Percentiles rank a stretch among this genome's conserved stretches.
Conservation (phyloP, 2,329 filamentous ascomycete genomes). For the Escovopsis sp. region DNA sequence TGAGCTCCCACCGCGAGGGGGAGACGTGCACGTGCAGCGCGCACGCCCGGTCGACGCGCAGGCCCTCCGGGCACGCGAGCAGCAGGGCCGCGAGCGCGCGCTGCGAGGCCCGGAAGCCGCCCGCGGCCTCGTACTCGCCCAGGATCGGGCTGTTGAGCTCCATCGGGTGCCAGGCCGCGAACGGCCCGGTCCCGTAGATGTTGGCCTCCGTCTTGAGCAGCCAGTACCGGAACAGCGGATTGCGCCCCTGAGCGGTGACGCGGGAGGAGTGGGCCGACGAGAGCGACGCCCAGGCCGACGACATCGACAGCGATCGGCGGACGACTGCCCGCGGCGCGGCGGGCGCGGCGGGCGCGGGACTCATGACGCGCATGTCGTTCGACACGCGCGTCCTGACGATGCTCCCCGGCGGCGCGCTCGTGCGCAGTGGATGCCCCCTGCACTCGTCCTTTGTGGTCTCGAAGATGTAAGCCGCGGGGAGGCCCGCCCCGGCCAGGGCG, state of each 20-base stretch:
- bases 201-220: constrained; percentile 2
- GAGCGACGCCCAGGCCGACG: too few species aligned
- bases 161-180: constrained; percentile 1
- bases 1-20: constrained; percentile 1
- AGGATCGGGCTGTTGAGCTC: constrained; percentile 8
- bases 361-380: constrained; percentile 4
- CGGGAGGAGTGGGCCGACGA: background rate
- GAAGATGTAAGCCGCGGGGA: constrained; percentile 5
- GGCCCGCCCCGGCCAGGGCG: constrained; percentile 1
- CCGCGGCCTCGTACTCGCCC: constrained; percentile 3
- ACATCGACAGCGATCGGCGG: too few species aligned
- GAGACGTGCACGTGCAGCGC: constrained; percentile 8
- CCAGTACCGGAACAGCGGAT: constrained; percentile 5
- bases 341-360: too few species aligned
- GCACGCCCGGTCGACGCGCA: constrained; percentile 3
- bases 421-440: background rate
- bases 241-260: background rate
- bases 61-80: background rate
- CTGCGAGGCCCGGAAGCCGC: constrained; percentile 3
- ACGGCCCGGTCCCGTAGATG: background rate
- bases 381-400: constrained; percentile 3
- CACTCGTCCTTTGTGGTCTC: background rate
- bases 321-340: too few species aligned
- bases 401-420: background rate
- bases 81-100: constrained; percentile 3